These are phyloP conservation scores for Carex kokanica DNA, from an alignment of 176 grass and related monocot species.

Conservation along the genomic window DNA sequence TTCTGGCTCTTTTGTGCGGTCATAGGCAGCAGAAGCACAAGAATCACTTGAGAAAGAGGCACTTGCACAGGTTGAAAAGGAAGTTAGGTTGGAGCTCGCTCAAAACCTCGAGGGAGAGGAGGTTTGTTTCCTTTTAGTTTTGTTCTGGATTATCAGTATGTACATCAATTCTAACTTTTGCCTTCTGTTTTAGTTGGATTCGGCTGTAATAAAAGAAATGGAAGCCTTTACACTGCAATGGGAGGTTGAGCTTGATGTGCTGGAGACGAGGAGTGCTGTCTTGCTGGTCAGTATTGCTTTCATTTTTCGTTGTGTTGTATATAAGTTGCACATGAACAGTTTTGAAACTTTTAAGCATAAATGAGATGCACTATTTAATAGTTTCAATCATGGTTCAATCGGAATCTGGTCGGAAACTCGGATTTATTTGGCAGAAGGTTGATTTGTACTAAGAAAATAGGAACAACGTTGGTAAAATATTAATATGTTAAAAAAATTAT, in stretches of 20 bases:
- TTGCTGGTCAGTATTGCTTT: conserved; percentile 62
- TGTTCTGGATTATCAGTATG: neutral
- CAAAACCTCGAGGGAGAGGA: conserved; percentile 67
- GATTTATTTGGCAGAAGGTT: too few species aligned
- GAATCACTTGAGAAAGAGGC: conserved; percentile 97
- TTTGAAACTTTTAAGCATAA: neutral
- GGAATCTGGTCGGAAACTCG: too few species aligned
- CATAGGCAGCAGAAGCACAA: conserved; percentile 92
- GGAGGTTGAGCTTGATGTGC: conserved; percentile 73
- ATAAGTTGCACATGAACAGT: neutral
- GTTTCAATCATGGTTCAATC: neutral
- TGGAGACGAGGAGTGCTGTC: conserved; percentile 66
- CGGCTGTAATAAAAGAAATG: conserved; percentile 80
- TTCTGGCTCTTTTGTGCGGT: conserved; percentile 26
- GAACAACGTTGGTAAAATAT: too few species aligned
- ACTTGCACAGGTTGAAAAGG: conserved; percentile 74
- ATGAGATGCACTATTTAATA: neutral
- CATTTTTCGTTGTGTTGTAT: neutral
- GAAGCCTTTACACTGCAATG: conserved; percentile 62
- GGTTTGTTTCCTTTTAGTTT: conserved; percentile 37
- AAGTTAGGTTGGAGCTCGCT: conserved; percentile 83
- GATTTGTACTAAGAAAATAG: too few species aligned
- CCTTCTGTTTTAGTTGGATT: conserved; percentile 58
- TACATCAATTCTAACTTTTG: conserved; percentile 24
- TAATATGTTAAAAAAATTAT: too few species aligned